Evolutionary conservation across 768 basidiomycete genomes (phyloP).

Genomic region (Rhodosporidiobolus odoratus): DNA sequence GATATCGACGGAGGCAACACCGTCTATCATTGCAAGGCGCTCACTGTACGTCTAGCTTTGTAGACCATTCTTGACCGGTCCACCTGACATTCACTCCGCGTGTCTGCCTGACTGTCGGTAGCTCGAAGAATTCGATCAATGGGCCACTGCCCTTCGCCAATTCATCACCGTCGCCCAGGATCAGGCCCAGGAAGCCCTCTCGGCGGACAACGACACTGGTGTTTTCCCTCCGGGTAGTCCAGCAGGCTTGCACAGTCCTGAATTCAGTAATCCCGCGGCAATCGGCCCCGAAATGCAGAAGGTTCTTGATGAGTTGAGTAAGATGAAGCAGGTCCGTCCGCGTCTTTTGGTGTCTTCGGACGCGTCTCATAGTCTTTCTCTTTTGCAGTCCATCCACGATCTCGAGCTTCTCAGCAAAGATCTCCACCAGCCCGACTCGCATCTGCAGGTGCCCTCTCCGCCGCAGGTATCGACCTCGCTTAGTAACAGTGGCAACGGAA

Average conservation of each 20-base stretch:
- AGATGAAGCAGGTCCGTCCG: slow-evolving; percentile 19
- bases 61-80: neutral
- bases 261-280: no score
- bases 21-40: slow-evolving; percentile 34
- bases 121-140: slow-evolving; percentile 35
- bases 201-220: neutral
- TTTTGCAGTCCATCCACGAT: slow-evolving; percentile 27
- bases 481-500: neutral
- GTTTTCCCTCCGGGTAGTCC: no score
- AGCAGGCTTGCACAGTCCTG: neutral
- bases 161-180: slow-evolving; percentile 23
- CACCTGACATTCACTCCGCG: neutral
- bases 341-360: neutral
- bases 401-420: slow-evolving; percentile 26
- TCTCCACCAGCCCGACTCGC: neutral
- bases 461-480: neutral
- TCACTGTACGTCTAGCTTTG: slow-evolving; percentile 13
- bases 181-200: no score
- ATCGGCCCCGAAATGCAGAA: neutral
- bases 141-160: slow-evolving; percentile 22
- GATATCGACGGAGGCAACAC: slow-evolving; percentile 34
- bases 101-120: neutral
- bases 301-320: neutral
- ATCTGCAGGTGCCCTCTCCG: neutral
- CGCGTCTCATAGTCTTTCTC: neutral